Evolutionary conservation across 2,329 filamentous ascomycete genomes (phyloP), one percentile per base, ranked within the genome.

Genomic region (Penicillium sclerotiorum): DNA sequence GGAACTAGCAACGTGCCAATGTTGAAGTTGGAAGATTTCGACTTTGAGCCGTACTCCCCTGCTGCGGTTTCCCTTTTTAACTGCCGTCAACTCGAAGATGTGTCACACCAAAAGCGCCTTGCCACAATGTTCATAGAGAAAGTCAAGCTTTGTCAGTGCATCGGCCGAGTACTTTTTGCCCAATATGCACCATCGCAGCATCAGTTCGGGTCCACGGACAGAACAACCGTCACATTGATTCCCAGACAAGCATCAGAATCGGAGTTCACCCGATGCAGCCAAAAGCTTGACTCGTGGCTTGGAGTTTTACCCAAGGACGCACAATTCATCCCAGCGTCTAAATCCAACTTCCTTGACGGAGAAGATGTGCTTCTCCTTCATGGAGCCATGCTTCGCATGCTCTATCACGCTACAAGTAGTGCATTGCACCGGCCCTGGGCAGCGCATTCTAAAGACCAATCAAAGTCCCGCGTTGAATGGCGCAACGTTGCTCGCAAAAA

Each of bases 1-100:
- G 88, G 92, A 59, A 90, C 95, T 64, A 94, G 89, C 65, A 89
- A 95, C 63, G 89, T 95, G n/a, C 89, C 90, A 1, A 91, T 95
- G 87, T 77, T 95, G 35, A 83, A 80, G 25, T 75, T 90, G 59
- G 79, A 82, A 46, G 91, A 96, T 63, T 96, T 95, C 62, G 89
- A 95, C 60, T 83, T 88, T 56, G 78, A 81, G 43, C 68, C 80
- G 0, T 79, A 90, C 11, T 76, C 86, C 4, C 83, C 86, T n/a
- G 79, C 80, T 22, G 83, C 88, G 50, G 79, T 80, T 5, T 78
- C 86, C 48, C 79, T 91, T 25, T 81, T 87, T 0, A 65, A 77
- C 23, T 85, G 87, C 51, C 92, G 88, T 66, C 80, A 81, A 13
- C 76, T 90, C 28, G 82, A 87, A 52, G 86, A 93, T 61, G 69